Evolutionary conservation across 2,329 filamentous ascomycete species (phyloP).

Genomic region (Sclerotinia subarctica): DNA sequence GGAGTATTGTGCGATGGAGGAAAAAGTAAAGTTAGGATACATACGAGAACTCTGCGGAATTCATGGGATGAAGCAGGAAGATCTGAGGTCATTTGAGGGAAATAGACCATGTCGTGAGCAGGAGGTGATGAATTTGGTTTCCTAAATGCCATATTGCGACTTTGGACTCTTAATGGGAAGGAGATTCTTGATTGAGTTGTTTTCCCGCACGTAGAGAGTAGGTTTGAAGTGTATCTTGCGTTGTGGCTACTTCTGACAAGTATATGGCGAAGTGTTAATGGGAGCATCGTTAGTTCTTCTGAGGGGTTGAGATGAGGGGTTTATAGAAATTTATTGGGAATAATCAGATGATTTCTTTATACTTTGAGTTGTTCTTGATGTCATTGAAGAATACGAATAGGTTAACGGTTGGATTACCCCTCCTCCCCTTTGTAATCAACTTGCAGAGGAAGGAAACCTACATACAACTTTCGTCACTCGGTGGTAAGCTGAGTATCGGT

Average conservation of each 20-base stretch:
- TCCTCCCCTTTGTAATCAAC: slow-evolving; percentile 23
- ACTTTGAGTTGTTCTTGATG: slow-evolving; percentile 1
- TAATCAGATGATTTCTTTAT: not conserved
- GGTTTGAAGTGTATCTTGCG: not conserved
- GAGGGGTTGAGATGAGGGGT: not conserved
- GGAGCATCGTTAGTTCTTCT: not conserved
- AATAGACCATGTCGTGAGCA: slow-evolving; percentile 57
- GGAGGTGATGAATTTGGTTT: slow-evolving; percentile 41
- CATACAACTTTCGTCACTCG: not conserved
- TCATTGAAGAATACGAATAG: not conserved
- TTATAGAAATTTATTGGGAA: not conserved
- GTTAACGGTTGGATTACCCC: not conserved
- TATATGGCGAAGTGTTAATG: not conserved
- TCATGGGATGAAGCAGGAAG: slow-evolving; percentile 53
- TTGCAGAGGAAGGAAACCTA: slow-evolving; percentile 1
- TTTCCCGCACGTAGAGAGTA: slow-evolving; percentile 10
- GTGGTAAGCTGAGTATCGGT: not conserved
- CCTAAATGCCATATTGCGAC: slow-evolving; percentile 28
- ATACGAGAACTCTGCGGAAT: slow-evolving; percentile 55
- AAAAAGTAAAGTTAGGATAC: not conserved
- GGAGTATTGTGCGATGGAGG: not conserved
- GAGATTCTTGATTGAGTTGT: not conserved
- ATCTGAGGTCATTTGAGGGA: slow-evolving; percentile 52
- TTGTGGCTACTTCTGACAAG: not conserved
- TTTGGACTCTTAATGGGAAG: not conserved